Conservation (phyloP, 768 basidiomycete species). For the Serendipita sp. region DNA sequence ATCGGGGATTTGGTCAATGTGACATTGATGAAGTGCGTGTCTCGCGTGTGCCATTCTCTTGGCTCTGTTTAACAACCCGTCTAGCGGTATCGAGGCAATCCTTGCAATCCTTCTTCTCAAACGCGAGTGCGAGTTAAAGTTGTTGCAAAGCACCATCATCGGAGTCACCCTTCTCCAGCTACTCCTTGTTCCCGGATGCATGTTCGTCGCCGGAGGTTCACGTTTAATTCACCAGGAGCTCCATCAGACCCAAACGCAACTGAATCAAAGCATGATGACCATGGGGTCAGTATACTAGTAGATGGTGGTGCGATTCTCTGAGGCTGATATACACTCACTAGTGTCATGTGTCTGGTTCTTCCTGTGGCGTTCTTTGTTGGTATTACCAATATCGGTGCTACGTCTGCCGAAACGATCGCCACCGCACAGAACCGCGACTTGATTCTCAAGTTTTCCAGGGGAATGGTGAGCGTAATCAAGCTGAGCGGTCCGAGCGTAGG, state of each 20-base stretch:
- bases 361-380: conserved; percentile 57
- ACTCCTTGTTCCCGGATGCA: conserved; percentile 49
- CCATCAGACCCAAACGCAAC: conserved; percentile 44
- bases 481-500: background rate
- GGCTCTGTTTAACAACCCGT: background rate
- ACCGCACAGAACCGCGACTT: conserved; percentile 28
- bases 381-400: background rate
- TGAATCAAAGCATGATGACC: conserved; percentile 53
- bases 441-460: conserved; percentile 49
- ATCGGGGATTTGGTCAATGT: conserved; percentile 52
- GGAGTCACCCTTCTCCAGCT: conserved; percentile 62
- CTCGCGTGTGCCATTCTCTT: background rate
- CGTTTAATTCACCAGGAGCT: conserved; percentile 49
- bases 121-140: conserved; percentile 44
- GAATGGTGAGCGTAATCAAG: conserved; percentile 30
- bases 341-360: conserved; percentile 44
- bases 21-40: conserved; percentile 45
- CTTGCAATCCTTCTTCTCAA: conserved; percentile 54
- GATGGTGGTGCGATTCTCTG: background rate
- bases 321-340: conserved; percentile 14
- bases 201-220: conserved; percentile 60
- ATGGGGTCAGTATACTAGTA: conserved; percentile 34
- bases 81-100: conserved; percentile 52
- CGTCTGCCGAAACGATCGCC: conserved; percentile 16
- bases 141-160: conserved; percentile 32